Conservation (phyloP, 306 rosid genomes). For the Vicia sativa region DNA sequence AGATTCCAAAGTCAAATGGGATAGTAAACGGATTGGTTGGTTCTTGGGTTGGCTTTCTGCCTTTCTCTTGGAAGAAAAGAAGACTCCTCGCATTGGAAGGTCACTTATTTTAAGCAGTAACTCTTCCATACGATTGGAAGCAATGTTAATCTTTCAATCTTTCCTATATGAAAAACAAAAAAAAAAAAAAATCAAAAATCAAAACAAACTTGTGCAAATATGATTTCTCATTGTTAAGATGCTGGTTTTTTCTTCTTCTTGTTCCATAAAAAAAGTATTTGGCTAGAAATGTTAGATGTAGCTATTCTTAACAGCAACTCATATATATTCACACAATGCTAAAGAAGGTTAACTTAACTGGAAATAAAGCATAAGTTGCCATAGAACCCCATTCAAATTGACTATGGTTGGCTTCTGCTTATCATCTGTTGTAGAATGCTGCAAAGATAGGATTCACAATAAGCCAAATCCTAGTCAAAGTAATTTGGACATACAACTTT, state of each 20-base stretch:
- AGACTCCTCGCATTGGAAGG: slow-evolving; percentile 25
- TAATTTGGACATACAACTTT: slow-evolving; percentile 27
- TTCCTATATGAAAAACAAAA: not conserved
- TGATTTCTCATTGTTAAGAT: slow-evolving; percentile 26
- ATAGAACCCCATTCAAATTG: slow-evolving; percentile 10
- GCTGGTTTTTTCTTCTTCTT: slow-evolving; percentile 15
- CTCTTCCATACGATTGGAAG: slow-evolving; percentile 30
- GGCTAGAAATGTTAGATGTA: slow-evolving; percentile 34
- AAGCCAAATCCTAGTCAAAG: slow-evolving; percentile 35
- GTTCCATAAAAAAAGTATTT: not conserved
- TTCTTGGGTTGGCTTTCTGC: slow-evolving; percentile 33
- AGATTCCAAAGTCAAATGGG: slow-evolving; percentile 24
- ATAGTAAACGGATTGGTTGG: slow-evolving; percentile 25
- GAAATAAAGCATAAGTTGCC: slow-evolving; percentile 11
- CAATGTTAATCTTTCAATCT: slow-evolving; percentile 23
- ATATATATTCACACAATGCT: slow-evolving; percentile 22
- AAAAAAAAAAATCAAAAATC: not conserved
- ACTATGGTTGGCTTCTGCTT: slow-evolving; percentile 2
- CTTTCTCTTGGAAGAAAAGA: slow-evolving; percentile 37
- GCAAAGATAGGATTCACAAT: slow-evolving; percentile 39
- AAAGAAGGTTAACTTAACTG: slow-evolving; percentile 2
- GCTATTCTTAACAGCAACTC: not conserved
- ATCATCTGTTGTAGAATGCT: slow-evolving; percentile 20
- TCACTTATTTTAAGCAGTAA: slow-evolving; percentile 27
- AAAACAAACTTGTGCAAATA: slow-evolving; percentile 32